Percentiles rank a stretch among this genome's conserved stretches.
Conservation (phyloP, 1,139 yeast species). For the Candida sp. region DNA sequence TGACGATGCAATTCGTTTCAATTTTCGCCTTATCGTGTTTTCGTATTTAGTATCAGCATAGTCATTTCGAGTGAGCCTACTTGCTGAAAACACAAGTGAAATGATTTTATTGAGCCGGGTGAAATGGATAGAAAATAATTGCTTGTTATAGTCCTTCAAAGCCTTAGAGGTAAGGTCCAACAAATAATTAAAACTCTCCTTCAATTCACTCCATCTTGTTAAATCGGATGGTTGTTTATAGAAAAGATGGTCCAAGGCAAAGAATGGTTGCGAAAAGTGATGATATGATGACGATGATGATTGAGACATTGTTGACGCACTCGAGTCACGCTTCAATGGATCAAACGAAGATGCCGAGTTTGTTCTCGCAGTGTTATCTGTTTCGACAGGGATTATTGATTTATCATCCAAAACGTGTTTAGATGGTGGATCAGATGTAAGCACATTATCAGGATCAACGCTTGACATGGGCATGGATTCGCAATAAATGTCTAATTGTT, state of each 20-base stretch:
- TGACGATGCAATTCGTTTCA: conserved; percentile 49
- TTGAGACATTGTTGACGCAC: conserved; percentile 30
- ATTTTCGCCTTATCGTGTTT: conserved; percentile 39
- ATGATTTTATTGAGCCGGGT: conserved; percentile 47
- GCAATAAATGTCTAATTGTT: conserved; percentile 56
- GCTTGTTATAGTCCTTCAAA: conserved; percentile 45
- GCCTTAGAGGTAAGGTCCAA: conserved; percentile 47
- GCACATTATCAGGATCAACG: conserved; percentile 15
- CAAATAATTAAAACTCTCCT: conserved; percentile 41
- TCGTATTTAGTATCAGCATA: conserved; percentile 43
- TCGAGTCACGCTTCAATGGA: conserved; percentile 37
- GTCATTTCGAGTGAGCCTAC: conserved; percentile 51
- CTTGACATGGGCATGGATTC: conserved; percentile 47
- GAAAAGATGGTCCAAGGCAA: conserved; percentile 41
- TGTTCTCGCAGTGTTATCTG: conserved; percentile 8
- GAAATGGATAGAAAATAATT: conserved; percentile 50
- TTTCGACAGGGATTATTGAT: conserved; percentile 12
- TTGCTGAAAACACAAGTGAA: conserved; percentile 46
- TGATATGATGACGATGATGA: conserved; percentile 31
- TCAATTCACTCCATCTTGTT: conserved; percentile 53
- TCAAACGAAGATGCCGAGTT: conserved; percentile 16
- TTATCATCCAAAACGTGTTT: conserved; percentile 21
- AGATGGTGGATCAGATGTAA: conserved; percentile 27
- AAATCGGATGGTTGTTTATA: conserved; percentile 57
- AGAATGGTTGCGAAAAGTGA: conserved; percentile 42